Base-by-base conservation (phyloP, 1,139 yeast genomes). In the Yamadazyma oceani region DNA sequence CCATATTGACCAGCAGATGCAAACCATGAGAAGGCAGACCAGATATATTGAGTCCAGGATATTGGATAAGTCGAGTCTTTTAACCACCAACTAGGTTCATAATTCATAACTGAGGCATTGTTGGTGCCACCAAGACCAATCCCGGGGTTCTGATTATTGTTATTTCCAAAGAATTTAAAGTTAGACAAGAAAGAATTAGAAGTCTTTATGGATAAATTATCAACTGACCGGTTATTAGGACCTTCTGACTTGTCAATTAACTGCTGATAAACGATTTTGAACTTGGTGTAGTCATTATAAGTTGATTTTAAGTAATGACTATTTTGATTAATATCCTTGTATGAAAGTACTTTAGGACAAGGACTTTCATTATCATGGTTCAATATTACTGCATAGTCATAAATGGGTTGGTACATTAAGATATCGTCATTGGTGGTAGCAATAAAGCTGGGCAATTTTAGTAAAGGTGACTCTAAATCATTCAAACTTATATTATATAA, bases 21-120 rank as follows among this genome's bases (percentile, higher is more conserved):
- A 83, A 89, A 84, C 88, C 92, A 85, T 27, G 84, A 70, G 42
- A 85, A 73, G 0, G 90, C 88, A 42, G 79, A 76, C 81, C 88
- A 82, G 1, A 83, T 64, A 36, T 75, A 71, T 50, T 83, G 87
- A 32, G 73, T 64, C 80, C 89, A 77, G 1, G 87, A 72, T 17
- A 75, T 55, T 1, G 83, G 70, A 40, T 78, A 82, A 1, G 77
- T 66, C 2, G 70, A 67, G 3, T 57, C 50, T 2, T 55, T 53
- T 3, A 54, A 40, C 79, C 79, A 74, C 79, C 79, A 75, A 13
- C 50, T 44, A 2, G 73, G 73, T 43, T 60, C 75, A 32, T 40
- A 41, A 14, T 38, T 34, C 6, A 42, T 27, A 9, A 29, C 24
- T n/a, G 25, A 19, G 5, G 21, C 21, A 19, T 19, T 19, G 8